Evolutionary conservation across 192 early-diverging fungal genomes (phyloP).

Genomic region (Coemansia furcata): DNA sequence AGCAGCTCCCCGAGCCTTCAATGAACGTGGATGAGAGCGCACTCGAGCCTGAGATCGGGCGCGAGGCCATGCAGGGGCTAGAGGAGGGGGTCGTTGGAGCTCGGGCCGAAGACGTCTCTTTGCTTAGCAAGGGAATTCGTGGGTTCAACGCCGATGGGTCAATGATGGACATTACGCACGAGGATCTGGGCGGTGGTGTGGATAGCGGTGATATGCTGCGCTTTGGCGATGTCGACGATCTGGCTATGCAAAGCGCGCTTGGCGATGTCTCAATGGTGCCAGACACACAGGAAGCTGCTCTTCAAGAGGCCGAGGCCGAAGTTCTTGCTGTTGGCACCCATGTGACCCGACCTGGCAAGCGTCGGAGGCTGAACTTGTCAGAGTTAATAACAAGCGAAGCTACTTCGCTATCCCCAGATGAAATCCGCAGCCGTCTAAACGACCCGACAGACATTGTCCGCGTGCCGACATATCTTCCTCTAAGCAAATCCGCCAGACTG

Average conservation of each 20-base stretch:
- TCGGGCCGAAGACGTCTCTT: conserved; percentile 31
- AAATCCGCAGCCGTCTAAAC: conserved; percentile 34
- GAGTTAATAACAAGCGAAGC: conserved; percentile 45
- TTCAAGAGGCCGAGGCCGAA: conserved; percentile 47
- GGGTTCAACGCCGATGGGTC: conserved; percentile 8
- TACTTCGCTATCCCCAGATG: conserved; percentile 35
- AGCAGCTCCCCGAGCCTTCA: conserved; percentile 19
- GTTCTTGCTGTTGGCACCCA: conserved; percentile 22
- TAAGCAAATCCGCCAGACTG: conserved; percentile 20
- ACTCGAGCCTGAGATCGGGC: conserved; percentile 58
- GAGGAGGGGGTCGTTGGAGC: conserved; percentile 42
- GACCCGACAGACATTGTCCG: conserved; percentile 43
- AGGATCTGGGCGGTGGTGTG: conserved; percentile 22
- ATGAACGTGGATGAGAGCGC: conserved; percentile 29
- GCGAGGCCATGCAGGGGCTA: conserved; percentile 53
- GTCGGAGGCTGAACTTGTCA: conserved; percentile 40
- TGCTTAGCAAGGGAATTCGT: conserved; percentile 28
- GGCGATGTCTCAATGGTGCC: conserved; percentile 27
- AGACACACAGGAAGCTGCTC: conserved; percentile 39
- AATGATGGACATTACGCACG: conserved; percentile 28
- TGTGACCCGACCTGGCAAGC: conserved; percentile 24
- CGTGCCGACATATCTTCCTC: conserved; percentile 41
- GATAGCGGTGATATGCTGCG: conserved; percentile 23
- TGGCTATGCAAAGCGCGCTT: conserved; percentile 21
- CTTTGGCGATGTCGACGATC: conserved; percentile 21